These are phyloP conservation scores for Cubamyces lactineus DNA, from an alignment of 768 basidiomycete genomes.

Conservation along the genomic window DNA sequence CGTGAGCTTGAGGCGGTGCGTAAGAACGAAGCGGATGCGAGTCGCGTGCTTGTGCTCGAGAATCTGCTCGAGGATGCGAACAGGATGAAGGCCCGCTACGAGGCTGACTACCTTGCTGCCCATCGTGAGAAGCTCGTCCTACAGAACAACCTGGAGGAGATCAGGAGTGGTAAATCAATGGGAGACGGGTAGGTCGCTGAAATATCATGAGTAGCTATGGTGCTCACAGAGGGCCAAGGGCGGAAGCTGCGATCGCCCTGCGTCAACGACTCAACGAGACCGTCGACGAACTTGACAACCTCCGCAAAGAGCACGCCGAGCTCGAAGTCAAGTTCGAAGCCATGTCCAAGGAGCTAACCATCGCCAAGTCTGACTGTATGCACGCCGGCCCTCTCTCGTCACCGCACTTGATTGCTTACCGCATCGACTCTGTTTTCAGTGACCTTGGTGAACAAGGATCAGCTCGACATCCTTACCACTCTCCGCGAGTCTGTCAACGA, in stretches of 20 bases:
- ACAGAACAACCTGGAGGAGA: slow-evolving; percentile 84
- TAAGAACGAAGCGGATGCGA: slow-evolving; percentile 77
- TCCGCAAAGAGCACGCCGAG: slow-evolving; percentile 70
- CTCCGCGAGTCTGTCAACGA: slow-evolving; percentile 88
- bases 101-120: slow-evolving; percentile 81
- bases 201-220: background rate
- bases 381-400: background rate
- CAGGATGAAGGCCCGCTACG: slow-evolving; percentile 86
- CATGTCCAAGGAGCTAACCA: slow-evolving; percentile 67
- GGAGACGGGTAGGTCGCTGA: slow-evolving; percentile 70
- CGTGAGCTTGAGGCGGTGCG: slow-evolving; percentile 77
- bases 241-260: slow-evolving; percentile 87
- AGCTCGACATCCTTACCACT: slow-evolving; percentile 84
- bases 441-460: slow-evolving; percentile 90
- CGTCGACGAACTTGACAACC: slow-evolving; percentile 73
- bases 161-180: slow-evolving; percentile 80
- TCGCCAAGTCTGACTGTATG: slow-evolving; percentile 87
- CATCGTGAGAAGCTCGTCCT: slow-evolving; percentile 83
- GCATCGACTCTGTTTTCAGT: slow-evolving; percentile 49
- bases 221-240: slow-evolving; percentile 43
- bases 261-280: slow-evolving; percentile 88
- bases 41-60: slow-evolving; percentile 82
- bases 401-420: background rate
- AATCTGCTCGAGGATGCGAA: slow-evolving; percentile 91
- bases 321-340: slow-evolving; percentile 71